These are phyloP conservation scores for Aspergillus tamarii DNA, from an alignment of 2,329 filamentous ascomycete species.

Conservation along the genomic window DNA sequence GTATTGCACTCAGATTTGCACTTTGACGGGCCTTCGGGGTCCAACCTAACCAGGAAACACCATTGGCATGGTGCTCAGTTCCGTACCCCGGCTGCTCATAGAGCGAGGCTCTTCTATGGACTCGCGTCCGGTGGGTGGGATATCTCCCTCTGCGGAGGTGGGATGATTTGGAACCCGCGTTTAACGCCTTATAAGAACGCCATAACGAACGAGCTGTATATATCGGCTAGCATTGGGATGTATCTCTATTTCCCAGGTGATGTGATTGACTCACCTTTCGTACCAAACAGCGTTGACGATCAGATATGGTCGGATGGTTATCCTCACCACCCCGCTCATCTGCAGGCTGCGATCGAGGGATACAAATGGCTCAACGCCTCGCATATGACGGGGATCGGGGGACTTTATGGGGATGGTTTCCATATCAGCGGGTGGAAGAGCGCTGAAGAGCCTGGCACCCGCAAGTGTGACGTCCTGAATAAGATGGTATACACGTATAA, in stretches of 20 bases:
- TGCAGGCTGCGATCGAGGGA: constrained; percentile 73
- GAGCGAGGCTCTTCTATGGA: constrained; percentile 84
- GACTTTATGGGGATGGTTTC: constrained; percentile 84
- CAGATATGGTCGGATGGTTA: constrained; percentile 34
- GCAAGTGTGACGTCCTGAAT: constrained; percentile 76
- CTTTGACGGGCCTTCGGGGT: constrained; percentile 46
- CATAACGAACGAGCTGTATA: constrained; percentile 90
- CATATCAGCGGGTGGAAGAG: constrained; percentile 71
- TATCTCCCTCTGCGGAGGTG: constrained; percentile 75
- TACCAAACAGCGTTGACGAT: constrained; percentile 29
- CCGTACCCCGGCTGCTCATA: constrained; percentile 75
- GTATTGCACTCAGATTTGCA: constrained; percentile 68
- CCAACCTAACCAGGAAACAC: constrained; percentile 25
- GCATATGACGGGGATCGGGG: constrained; percentile 77
- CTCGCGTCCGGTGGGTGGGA: constrained; percentile 81
- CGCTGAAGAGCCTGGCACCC: constrained; percentile 64
- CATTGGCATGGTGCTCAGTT: constrained; percentile 79
- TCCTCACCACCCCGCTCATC: constrained; percentile 64
- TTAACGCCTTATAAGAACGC: constrained; percentile 89
- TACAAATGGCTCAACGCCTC: constrained; percentile 79
- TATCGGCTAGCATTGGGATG: constrained; percentile 84
- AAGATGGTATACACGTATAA: constrained; percentile 96
- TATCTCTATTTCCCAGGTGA: constrained; percentile 88
- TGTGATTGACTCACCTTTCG: constrained; percentile 70
- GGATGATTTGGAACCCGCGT: constrained; percentile 88